Base-by-base conservation (phyloP, 208 protist genomes). In the Trypanosoma scelopori region DNA sequence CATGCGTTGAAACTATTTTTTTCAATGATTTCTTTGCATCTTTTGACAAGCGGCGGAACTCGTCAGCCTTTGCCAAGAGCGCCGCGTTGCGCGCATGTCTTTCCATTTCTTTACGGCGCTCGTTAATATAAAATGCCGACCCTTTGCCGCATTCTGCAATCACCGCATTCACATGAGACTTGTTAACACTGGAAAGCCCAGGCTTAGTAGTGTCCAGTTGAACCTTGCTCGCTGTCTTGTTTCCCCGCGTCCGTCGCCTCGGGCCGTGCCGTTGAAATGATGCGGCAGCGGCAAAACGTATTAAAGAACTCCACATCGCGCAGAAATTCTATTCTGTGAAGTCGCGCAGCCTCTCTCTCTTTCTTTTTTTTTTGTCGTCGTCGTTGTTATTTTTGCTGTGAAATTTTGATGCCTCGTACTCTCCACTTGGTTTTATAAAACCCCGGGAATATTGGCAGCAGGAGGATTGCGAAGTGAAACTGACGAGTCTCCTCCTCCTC, bases 141-240 rank as follows among this genome's bases (percentile, higher is more conserved):
- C 82, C 84, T 60, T 92, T 89, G 39, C 78, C 81, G 9, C 78
- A 75, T 51, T 93, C 79, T 65, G 87, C 78, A 42, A 95, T 92
- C 28, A 95, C 84, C 41, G 76, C 69, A 67, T 95, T 84, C 27
- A 95, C 90, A 66, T 91, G 74, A 27, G 74, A 76, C 72, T 85
- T 90, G 73, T 95, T 82, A 12, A 95, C 90, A 49, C 76, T 64
- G 57, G 87, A 75, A 57, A 95, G 72, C 0, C 90, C 90, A 0
- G 90, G 87, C 65, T 95, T 95, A 13, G 76, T 81, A 27, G 73
- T 75, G 42, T 95, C 85, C 25, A 93, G 86, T 55, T 79, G 79
- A 13, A 91, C 61, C 63, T 89, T 91, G 20, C 82, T 79, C 15
- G 70, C 66, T 22, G n/a, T 15, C n/a, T 25, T 16, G 0, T 11